Evolutionary conservation across 148 eudicot genomes (phyloP).

Genomic region (Camellia lanceoleosa): DNA sequence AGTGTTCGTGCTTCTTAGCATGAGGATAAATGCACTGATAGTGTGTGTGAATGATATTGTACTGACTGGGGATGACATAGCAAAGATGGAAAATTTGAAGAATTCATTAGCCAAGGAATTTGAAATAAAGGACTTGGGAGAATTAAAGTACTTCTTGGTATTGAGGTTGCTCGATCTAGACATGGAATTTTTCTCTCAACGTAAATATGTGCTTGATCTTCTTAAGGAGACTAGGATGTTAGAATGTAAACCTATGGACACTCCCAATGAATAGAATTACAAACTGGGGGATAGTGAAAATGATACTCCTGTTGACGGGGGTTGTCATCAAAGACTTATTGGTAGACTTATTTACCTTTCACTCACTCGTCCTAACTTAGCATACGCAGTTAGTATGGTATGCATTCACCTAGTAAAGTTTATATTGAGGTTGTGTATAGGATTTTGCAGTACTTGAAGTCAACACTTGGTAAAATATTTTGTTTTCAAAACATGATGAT

Average conservation of each 20-base stretch:
- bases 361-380: not conserved
- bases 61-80: not conserved
- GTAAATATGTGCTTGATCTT: not conserved
- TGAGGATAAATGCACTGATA: not conserved
- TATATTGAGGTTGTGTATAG: not conserved
- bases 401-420: not conserved
- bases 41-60: slow-evolving; percentile 11
- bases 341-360: not conserved
- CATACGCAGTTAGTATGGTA: slow-evolving; percentile 5
- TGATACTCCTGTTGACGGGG: not conserved
- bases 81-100: slow-evolving; percentile 1
- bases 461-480: not conserved
- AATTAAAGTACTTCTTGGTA: slow-evolving; percentile 6
- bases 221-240: not conserved
- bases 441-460: not conserved
- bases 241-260: not conserved
- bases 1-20: no score
- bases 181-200: not conserved
- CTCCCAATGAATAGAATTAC: not conserved
- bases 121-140: slow-evolving; percentile 14
- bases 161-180: slow-evolving; percentile 1
- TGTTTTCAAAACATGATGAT: not conserved
- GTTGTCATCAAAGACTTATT: not conserved
- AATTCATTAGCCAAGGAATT: not conserved
- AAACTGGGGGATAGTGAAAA: not conserved